Evolutionary conservation across 805 yeast species (phyloP), one percentile per base, ranked within the genome.

Genomic region (Grigorovia transvaalensis): DNA sequence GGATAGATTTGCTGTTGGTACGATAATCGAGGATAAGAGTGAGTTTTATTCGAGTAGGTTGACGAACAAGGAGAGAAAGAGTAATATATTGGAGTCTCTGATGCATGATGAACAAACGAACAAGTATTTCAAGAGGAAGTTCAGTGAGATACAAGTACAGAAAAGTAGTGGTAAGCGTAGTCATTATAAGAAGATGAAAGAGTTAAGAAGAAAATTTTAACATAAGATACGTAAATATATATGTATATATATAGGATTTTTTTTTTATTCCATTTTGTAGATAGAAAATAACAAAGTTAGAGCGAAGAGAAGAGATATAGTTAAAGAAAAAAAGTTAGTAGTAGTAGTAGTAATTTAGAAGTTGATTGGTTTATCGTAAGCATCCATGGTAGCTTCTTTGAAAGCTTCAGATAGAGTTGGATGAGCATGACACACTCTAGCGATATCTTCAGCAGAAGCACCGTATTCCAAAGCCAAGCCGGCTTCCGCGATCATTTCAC

Each of bases 401-500:
- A 91, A 86, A 19, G 98, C 98, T 78, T 93, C 99, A 29, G 96
- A 78, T 61, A 93, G 77, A 41, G 99, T 93, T 71, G 99, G 99
- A 74, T 93, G 99, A 53, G 99, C 98, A 67, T 93, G 99, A 72
- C 97, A 91, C 44, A 88, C 87, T 76, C 99, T 86, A 56, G 97
- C 95, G 63, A 93, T 78, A 69, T 93, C 99, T 76, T 93, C 99
- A 50, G 96, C 87, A 50, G 95, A 84, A 51, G 99, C 99, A 71
- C 99, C 99, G 74, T 93, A 93, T 76, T 93, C 99, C 57, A 93
- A 71, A 46, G 99, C 99, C 68, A 93, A 79, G 60, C 96, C 95
- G 57, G 89, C 97, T 77, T 95, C 99, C 59, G 95, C 98, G 70
- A 93, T 93, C 96, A 93, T 88, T 78, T 93, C 99, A 74, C 99